phyloP scores from a whole-genome alignment of 2,329 filamentous ascomycete genomes.

The Ophiosphaerella korrae region DNA sequence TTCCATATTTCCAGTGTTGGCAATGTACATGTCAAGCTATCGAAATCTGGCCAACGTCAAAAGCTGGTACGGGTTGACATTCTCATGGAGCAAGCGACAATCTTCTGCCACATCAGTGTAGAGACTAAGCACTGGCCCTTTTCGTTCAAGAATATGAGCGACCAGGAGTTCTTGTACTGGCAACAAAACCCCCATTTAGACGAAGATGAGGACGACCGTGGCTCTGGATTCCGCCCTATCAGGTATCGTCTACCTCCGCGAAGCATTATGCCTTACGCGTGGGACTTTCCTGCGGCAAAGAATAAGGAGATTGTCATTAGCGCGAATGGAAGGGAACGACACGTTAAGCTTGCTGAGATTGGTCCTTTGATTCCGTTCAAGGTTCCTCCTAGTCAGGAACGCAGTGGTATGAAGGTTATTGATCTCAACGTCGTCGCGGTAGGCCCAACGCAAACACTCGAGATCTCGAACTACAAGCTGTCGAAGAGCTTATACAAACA shows the following conservation, averaged over 20 bases:
- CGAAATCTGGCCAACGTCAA: slow-evolving; percentile 87
- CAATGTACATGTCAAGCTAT: slow-evolving; percentile 89
- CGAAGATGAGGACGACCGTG: slow-evolving; percentile 82
- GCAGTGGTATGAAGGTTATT: slow-evolving; percentile 78
- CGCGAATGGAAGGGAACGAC: slow-evolving; percentile 78
- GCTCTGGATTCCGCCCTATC: slow-evolving; percentile 89
- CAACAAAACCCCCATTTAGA: slow-evolving; percentile 92
- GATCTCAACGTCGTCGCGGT: slow-evolving; percentile 96
- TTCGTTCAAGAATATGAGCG: slow-evolving; percentile 97
- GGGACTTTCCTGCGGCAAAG: slow-evolving; percentile 98
- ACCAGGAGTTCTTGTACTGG: slow-evolving; percentile 94
- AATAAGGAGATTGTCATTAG: slow-evolving; percentile 88
- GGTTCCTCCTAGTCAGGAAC: slow-evolving; percentile 68
- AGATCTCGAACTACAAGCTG: slow-evolving; percentile 89
- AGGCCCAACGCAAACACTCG: slow-evolving; percentile 91
- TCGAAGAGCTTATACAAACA: slow-evolving; percentile 90
- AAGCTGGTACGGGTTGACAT: slow-evolving; percentile 86
- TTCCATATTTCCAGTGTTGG: slow-evolving; percentile 97
- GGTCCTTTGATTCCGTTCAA: slow-evolving; percentile 96
- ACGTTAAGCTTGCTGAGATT: slow-evolving; percentile 95
- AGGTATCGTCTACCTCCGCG: slow-evolving; percentile 88
- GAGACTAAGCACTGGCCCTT: slow-evolving; percentile 98
- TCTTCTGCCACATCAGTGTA: slow-evolving; percentile 88
- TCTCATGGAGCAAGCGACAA: slow-evolving; percentile 88
- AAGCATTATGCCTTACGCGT: slow-evolving; percentile 99